phyloP scores from a whole-genome alignment of 2,329 filamentous ascomycete species.

The Cryphonectria japonica region DNA sequence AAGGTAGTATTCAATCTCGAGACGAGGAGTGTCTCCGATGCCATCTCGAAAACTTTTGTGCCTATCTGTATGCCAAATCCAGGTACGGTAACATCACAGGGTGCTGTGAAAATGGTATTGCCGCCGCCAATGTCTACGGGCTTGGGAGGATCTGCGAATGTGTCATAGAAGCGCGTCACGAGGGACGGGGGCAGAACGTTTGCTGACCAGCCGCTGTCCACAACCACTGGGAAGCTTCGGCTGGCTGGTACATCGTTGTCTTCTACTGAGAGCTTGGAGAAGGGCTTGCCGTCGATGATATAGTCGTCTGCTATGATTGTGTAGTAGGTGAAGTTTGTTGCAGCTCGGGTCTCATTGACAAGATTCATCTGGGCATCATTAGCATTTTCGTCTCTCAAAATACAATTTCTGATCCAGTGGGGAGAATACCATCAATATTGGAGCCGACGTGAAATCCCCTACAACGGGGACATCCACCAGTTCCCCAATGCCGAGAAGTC shows the following conservation, averaged over 20 bases:
- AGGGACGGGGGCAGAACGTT: slow-evolving; percentile 28
- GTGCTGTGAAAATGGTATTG: slow-evolving; percentile 32
- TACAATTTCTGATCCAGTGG: background rate
- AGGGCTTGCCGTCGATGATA: slow-evolving; percentile 17
- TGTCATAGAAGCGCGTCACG: slow-evolving; percentile 31
- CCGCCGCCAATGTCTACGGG: slow-evolving; percentile 31
- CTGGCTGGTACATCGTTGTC: background rate
- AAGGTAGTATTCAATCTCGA: slow-evolving; percentile 32
- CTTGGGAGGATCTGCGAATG: slow-evolving; percentile 34
- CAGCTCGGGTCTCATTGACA: slow-evolving; percentile 12
- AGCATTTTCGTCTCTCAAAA: background rate
- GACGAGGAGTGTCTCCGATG: slow-evolving; percentile 35
- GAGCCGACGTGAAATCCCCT: slow-evolving; percentile 17
- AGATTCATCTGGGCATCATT: slow-evolving; percentile 7
- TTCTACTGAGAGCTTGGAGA: background rate
- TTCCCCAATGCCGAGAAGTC: slow-evolving; percentile 19
- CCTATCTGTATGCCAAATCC: slow-evolving; percentile 37
- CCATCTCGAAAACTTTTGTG: slow-evolving; percentile 34
- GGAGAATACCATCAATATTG: slow-evolving; percentile 21
- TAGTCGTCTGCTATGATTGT: slow-evolving; percentile 27
- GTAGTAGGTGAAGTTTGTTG: slow-evolving; percentile 23
- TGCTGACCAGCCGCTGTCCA: slow-evolving; percentile 24
- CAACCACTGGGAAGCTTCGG: slow-evolving; percentile 15
- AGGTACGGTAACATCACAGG: slow-evolving; percentile 35
- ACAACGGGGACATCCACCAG: slow-evolving; percentile 15